phyloP scores from a whole-genome alignment of 768 basidiomycete species.

The Boletellus ananas region DNA sequence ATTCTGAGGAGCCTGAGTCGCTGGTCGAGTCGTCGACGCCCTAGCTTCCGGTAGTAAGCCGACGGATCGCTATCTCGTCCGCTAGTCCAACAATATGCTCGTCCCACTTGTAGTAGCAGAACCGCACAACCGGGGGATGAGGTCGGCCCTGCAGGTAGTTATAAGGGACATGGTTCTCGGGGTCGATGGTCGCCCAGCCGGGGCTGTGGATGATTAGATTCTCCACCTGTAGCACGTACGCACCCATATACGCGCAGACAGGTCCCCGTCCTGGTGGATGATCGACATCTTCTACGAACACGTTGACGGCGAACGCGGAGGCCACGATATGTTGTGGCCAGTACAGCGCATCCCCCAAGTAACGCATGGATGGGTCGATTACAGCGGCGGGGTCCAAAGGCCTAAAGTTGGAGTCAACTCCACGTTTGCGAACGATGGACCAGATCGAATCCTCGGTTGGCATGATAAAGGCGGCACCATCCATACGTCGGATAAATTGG shows the following conservation, averaged over 20 bases:
- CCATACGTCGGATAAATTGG: neutral
- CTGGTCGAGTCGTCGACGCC: neutral
- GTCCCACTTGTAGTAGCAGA: slow-evolving; percentile 23
- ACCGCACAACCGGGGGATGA: slow-evolving; percentile 4
- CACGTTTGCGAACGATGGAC: slow-evolving; percentile 9
- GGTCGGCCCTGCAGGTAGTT: neutral
- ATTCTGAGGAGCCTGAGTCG: neutral
- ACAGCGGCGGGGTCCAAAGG: neutral
- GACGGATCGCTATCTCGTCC: neutral
- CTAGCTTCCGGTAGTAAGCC: neutral
- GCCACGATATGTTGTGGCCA: slow-evolving; percentile 13
- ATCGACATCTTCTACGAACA: slow-evolving; percentile 15
- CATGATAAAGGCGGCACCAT: slow-evolving; percentile 7
- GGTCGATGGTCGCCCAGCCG: slow-evolving; percentile 9
- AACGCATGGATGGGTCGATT: neutral
- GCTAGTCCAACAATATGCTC: slow-evolving; percentile 10
- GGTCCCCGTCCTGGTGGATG: neutral
- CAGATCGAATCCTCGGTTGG: slow-evolving; percentile 15
- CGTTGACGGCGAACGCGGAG: slow-evolving; percentile 24
- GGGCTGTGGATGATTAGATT: neutral
- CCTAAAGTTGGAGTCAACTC: slow-evolving; percentile 8
- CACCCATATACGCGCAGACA: slow-evolving; percentile 22
- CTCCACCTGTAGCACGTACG: slow-evolving; percentile 16
- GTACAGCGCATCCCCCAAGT: slow-evolving; percentile 8
- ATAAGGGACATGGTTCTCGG: too few relatives aligned